These are phyloP conservation scores for Chrysoporthe puriensis DNA, from an alignment of 2,329 filamentous ascomycete species.

Conservation along the genomic window DNA sequence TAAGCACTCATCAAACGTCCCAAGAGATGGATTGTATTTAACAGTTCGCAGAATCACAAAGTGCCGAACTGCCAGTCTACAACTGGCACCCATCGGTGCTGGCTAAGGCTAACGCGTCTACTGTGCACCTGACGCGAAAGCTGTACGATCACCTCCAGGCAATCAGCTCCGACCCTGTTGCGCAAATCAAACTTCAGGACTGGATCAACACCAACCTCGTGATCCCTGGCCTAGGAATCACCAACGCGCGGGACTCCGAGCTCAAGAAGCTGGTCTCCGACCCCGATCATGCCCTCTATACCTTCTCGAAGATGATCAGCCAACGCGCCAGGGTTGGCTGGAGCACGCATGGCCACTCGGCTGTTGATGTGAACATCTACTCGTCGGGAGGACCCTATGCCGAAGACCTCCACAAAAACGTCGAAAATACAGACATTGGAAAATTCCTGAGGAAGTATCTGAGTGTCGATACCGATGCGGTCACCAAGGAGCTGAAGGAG, in stretches of 20 bases:
- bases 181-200: slow-evolving; percentile 49
- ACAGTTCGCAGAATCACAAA: slow-evolving; percentile 24
- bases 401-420: slow-evolving; percentile 74
- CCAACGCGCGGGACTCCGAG: slow-evolving; percentile 73
- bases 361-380: slow-evolving; percentile 96
- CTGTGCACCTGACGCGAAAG: slow-evolving; percentile 69
- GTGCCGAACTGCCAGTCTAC: slow-evolving; percentile 56
- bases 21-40: background rate
- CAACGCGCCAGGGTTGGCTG: slow-evolving; percentile 88
- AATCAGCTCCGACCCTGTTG: slow-evolving; percentile 35
- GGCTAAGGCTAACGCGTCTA: slow-evolving; percentile 74
- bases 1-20: slow-evolving; percentile 43
- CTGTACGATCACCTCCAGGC: slow-evolving; percentile 63
- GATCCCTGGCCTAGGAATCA: slow-evolving; percentile 72
- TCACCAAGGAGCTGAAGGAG: slow-evolving; percentile 75
- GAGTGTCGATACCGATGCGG: slow-evolving; percentile 73
- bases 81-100: slow-evolving; percentile 84
- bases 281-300: slow-evolving; percentile 55
- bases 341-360: slow-evolving; percentile 91
- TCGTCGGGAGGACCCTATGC: slow-evolving; percentile 70
- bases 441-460: slow-evolving; percentile 80
- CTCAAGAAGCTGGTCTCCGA: slow-evolving; percentile 65
- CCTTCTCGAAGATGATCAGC: slow-evolving; percentile 85
- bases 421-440: slow-evolving; percentile 94
- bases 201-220: slow-evolving; percentile 75